Base-by-base conservation (phyloP, 176 grass and related monocot species). In the Carex parvula region DNA sequence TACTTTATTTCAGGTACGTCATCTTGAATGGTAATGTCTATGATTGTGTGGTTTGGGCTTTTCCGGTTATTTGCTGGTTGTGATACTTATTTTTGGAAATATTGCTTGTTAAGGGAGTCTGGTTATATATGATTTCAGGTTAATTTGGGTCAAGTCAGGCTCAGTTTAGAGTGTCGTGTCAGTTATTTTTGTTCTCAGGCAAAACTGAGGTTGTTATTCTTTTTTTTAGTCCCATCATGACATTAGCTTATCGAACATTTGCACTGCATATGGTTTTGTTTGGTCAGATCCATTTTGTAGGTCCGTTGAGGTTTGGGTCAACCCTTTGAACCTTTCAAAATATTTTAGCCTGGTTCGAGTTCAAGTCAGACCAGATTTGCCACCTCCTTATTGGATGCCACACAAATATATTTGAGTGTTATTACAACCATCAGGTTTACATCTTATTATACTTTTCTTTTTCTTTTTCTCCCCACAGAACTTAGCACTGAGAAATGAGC, bases 1-100 rank as follows among this genome's bases (percentile, higher is more conserved):
- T 81, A 89, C 79, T 70, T 86, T 98, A 83, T 84, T 91, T 89
- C 92, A 94, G 90, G 92, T 94, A 83, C 82, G 83, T 86, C 20
- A 35, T 53, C 7, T 85, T 67, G 24, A 60, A 26, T 42, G 21
- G 22, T 12, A 24, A 29, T 63, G 74, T 85, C 21, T 18, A 42
- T 80, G 64, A 83, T 78, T 89, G 77, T 90, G 56, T 79, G 54
- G 26, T 60, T 85, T 66, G 55, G 26, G 81, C 64, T 84, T 56
- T 30, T 70, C 69, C 42, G 10, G 57, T 60, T 18, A 71, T 66
- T 54, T 79, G 18, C 56, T 67, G 26, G 39, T 82, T 59, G 67
- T 14, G 79, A n/a, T 81, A 32, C 35, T 10, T 39, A 79, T 79
- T 83, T 70, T 60, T 37, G 29, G 42, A 46, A 26, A 77, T 39